Evolutionary conservation across 768 basidiomycete species (phyloP).

Genomic region (Macrocybe gigantea): DNA sequence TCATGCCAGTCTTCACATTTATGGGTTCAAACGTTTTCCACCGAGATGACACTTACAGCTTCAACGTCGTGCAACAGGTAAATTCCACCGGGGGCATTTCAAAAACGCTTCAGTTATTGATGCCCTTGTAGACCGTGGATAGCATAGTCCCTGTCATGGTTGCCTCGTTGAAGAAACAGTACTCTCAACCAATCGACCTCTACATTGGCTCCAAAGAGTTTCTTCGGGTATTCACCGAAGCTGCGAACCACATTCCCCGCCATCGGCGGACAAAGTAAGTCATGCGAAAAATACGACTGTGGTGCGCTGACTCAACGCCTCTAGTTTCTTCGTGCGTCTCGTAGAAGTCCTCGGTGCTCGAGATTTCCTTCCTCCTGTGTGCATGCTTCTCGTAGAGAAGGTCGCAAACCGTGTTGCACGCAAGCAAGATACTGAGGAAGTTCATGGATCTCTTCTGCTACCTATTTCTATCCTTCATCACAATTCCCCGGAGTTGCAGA

Average conservation of each 20-base stretch:
- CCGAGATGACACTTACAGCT: constrained; percentile 92
- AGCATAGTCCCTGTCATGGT: constrained; percentile 93
- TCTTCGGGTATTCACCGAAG: constrained; percentile 89
- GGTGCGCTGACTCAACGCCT: constrained; percentile 1
- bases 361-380: constrained; percentile 78
- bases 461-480: constrained; percentile 64
- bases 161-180: constrained; percentile 60
- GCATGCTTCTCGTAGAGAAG: constrained; percentile 82
- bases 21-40: constrained; percentile 99
- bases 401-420: constrained; percentile 62
- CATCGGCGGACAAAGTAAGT: constrained; percentile 86
- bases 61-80: constrained; percentile 91
- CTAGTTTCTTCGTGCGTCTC: constrained; percentile 86
- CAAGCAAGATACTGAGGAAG: constrained; percentile 50
- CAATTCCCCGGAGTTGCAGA: constrained; percentile 38
- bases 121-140: constrained; percentile 68
- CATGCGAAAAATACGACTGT: neutral
- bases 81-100: constrained; percentile 4
- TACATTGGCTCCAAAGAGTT: constrained; percentile 74
- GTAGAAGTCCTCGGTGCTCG: constrained; percentile 73
- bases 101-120: constrained; percentile 2
- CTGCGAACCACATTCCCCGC: constrained; percentile 84
- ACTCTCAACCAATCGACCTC: constrained; percentile 50
- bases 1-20: constrained; percentile 99
- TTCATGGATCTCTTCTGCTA: constrained; percentile 51